Percentiles rank a stretch among this genome's conserved stretches.
These are phyloP conservation scores for Dactylellina cionopaga DNA, from an alignment of 2,329 filamentous ascomycete species.

Conservation along the genomic window DNA sequence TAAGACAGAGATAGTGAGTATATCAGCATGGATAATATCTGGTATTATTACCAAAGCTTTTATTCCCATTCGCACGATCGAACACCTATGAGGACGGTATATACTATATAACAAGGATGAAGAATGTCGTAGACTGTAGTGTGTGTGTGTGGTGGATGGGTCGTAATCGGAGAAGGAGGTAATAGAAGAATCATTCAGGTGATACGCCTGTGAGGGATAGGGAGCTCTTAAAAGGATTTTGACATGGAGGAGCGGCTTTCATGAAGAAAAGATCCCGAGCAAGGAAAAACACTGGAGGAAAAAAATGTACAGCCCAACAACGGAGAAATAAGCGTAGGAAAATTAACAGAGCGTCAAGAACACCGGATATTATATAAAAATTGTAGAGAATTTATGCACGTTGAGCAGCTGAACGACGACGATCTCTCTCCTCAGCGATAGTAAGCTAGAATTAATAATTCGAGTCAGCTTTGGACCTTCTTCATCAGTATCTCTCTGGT, in stretches of 20 bases:
- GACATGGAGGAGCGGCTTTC: constrained; percentile 50
- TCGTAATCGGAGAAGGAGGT: constrained; percentile 46
- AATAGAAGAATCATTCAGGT: constrained; percentile 46
- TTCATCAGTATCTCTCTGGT: not conserved
- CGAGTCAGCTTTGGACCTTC: constrained; percentile 48
- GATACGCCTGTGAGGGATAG: constrained; percentile 33
- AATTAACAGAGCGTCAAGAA: constrained; percentile 50
- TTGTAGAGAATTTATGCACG: constrained; percentile 54
- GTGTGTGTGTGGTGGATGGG: constrained; percentile 20
- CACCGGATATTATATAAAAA: constrained; percentile 51
- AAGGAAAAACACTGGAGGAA: constrained; percentile 47
- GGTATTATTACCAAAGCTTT: constrained; percentile 52
- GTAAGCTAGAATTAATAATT: constrained; percentile 71
- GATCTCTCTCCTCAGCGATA: constrained; percentile 99
- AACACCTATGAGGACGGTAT: constrained; percentile 51
- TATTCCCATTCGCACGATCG: constrained; percentile 49
- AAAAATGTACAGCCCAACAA: constrained; percentile 52
- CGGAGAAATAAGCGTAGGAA: constrained; percentile 49
- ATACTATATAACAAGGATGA: constrained; percentile 50
- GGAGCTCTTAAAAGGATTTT: constrained; percentile 36
- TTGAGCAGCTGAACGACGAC: constrained; percentile 75
- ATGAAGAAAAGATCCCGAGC: constrained; percentile 43
- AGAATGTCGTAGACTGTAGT: constrained; percentile 43
- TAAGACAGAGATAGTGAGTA: too few species aligned
- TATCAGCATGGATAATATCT: constrained; percentile 40